These are phyloP conservation scores for Coemansia sp. DNA, from an alignment of 371 early-diverging fungal species.

Conservation along the genomic window DNA sequence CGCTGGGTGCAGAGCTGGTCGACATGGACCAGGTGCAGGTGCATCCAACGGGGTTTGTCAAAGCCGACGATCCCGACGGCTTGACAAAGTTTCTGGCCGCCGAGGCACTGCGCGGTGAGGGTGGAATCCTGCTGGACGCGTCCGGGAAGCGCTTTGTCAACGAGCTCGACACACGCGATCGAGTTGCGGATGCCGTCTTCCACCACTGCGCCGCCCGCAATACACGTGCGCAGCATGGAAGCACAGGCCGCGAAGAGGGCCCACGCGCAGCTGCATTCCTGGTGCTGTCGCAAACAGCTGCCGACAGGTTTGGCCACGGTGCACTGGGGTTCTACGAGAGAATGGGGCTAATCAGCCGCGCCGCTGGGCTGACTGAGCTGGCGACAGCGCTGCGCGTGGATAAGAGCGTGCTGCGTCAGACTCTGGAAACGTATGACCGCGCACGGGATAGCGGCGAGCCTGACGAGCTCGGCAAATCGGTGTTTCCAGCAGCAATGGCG, in stretches of 20 bases:
- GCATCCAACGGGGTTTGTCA: constrained; percentile 95
- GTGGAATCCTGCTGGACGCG: constrained; percentile 82
- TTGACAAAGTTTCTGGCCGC: constrained; percentile 89
- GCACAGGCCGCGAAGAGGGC: background rate
- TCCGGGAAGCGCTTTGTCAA: constrained; percentile 92
- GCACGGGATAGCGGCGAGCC: constrained; percentile 70
- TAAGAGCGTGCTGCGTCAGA: constrained; percentile 65
- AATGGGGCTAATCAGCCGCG: constrained; percentile 78
- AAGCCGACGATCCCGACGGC: constrained; percentile 85
- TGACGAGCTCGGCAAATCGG: constrained; percentile 87
- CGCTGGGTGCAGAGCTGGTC: constrained; percentile 80
- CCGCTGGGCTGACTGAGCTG: constrained; percentile 69
- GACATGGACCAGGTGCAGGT: constrained; percentile 97
- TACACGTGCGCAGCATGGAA: constrained; percentile 25
- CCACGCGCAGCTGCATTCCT: constrained; percentile 51
- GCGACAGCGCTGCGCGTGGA: constrained; percentile 82
- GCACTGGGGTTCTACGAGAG: constrained; percentile 63
- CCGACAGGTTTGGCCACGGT: constrained; percentile 56
- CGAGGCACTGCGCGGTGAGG: constrained; percentile 95
- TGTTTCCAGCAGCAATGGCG: constrained; percentile 80
- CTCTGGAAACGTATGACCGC: constrained; percentile 78
- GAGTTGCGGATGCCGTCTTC: constrained; percentile 82
- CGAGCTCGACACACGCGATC: constrained; percentile 88
- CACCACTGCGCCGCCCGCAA: constrained; percentile 50
- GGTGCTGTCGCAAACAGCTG: constrained; percentile 58